Base-by-base conservation (phyloP, 768 basidiomycete genomes). In the Boletales sp. region DNA sequence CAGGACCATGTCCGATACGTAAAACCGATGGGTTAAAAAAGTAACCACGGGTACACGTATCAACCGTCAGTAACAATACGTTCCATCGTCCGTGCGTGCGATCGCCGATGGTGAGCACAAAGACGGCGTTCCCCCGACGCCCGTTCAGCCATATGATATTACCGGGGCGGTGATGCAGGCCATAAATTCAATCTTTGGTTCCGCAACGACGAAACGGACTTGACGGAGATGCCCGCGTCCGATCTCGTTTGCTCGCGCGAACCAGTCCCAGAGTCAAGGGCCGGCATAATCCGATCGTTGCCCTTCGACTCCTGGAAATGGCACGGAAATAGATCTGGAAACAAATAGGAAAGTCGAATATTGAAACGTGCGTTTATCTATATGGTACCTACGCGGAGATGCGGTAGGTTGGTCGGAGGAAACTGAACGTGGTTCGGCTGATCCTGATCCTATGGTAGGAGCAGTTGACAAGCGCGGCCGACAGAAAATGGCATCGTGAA, bases 381-480 rank as follows among this genome's bases (percentile, higher is more conserved):
- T 51, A 19, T n/a, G 44, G 48, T 48, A 51, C 17, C 41, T 46
- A 41, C 41, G 47, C 48, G 53, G 51, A 62, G 50, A 52, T 60
- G 46, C 18, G 51, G 39, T 33, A 52, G 45, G 28, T 25, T 28
- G 48, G 48, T 49, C 38, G 30, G 44, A 42, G 41, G 35, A 35
- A 38, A 45, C 47, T 41, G 51, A 46, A 50, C 34, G 49, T 44
- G 21, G 41, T 35, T 37, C 40, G n/a, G 48, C 34, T 48, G 59
- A 64, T 56, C 53, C 58, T 53, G 49, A 59, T 55, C 54, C 55
- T 53, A 51, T 19, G 41, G 51, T 45, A 38, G 11, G 41, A 41
- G 33, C 30, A 9, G 39, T 39, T 46, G 40, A 36, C 32, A 28
- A 21, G 15, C 44, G 34, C 21, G 30, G 34, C 35, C 25, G 15